Evolutionary conservation across 495 filamentous ascomycete genomes (phyloP).

Genomic region (Aspergillus conjunctus): DNA sequence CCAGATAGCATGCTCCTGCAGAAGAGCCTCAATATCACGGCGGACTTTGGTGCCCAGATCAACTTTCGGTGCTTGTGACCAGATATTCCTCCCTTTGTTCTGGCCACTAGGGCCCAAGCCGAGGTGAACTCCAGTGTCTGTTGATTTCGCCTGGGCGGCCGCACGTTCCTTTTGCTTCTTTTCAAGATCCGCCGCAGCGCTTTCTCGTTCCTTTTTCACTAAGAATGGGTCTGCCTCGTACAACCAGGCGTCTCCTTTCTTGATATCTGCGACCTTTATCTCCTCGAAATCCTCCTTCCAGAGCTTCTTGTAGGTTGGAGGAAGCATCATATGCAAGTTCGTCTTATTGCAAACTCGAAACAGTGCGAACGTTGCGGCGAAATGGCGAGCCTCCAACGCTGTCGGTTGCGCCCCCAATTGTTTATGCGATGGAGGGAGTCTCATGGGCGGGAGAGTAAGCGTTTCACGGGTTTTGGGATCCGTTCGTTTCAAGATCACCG

Average conservation of each 20-base stretch:
- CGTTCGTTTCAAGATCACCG: constrained; percentile 73
- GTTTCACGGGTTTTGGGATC: constrained; percentile 83
- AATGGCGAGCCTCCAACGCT: constrained; percentile 86
- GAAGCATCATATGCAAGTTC: constrained; percentile 90
- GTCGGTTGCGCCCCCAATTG: constrained; percentile 69
- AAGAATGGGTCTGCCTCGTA: constrained; percentile 95
- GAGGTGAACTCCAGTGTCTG: constrained; percentile 51
- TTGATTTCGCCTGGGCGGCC: constrained; percentile 63
- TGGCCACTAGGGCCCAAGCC: constrained; percentile 36
- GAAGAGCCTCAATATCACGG: constrained; percentile 72
- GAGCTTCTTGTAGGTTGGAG: constrained; percentile 80
- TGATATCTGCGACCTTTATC: constrained; percentile 74
- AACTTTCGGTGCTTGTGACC: constrained; percentile 83
- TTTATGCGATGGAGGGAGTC: constrained; percentile 71
- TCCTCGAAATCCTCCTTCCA: constrained; percentile 86
- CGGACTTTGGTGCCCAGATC: constrained; percentile 85
- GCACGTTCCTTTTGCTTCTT: constrained; percentile 68
- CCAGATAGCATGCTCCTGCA: constrained; percentile 79
- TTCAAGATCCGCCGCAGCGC: constrained; percentile 66
- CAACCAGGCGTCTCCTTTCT: constrained; percentile 80
- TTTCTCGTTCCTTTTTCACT: constrained; percentile 74
- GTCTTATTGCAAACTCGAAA: constrained; percentile 92
- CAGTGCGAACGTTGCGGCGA: constrained; percentile 85
- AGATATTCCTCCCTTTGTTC: constrained; percentile 60
- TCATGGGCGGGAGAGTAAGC: constrained; percentile 74